Evolutionary conservation across 2,329 filamentous ascomycete species (phyloP).

Genomic region (Phyllosticta capitalensis): DNA sequence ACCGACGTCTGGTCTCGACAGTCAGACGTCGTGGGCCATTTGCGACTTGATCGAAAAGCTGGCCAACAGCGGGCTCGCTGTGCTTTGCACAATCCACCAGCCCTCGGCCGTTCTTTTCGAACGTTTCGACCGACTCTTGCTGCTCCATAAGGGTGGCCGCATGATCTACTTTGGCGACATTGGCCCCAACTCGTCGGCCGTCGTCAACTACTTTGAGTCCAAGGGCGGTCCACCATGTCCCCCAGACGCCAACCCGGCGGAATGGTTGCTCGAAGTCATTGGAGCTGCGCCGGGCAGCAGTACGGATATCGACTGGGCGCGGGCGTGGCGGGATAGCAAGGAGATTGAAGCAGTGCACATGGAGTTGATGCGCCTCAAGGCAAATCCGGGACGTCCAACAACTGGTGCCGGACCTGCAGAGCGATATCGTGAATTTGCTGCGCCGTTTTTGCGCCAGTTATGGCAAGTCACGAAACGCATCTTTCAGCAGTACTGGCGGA

Average conservation of each 20-base stretch:
- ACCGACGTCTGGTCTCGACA: conserved; percentile 87
- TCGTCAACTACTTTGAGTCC: conserved; percentile 52
- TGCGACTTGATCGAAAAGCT: conserved; percentile 80
- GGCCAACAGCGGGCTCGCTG: conserved; percentile 78
- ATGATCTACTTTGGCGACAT: conserved; percentile 79
- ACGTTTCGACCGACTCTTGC: conserved; percentile 73
- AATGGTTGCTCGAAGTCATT: conserved; percentile 55
- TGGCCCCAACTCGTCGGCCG: conserved; percentile 56
- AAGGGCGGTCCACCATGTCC: neutral
- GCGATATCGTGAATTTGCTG: conserved; percentile 13
- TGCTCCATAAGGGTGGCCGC: conserved; percentile 64
- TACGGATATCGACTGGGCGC: conserved; percentile 13
- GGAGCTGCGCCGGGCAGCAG: conserved; percentile 9
- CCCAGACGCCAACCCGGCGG: conserved; percentile 52
- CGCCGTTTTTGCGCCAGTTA: conserved; percentile 13
- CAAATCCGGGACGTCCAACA: neutral
- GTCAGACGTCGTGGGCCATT: conserved; percentile 89
- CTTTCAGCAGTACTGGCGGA: conserved; percentile 16
- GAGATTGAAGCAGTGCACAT: conserved; percentile 21
- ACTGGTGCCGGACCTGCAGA: neutral
- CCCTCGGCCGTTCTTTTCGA: conserved; percentile 94
- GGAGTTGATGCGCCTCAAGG: conserved; percentile 29
- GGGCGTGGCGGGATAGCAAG: conserved; percentile 11
- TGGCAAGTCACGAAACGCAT: conserved; percentile 12
- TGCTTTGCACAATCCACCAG: conserved; percentile 96